Percentiles rank a stretch among this genome's conserved stretches.
phyloP scores from a whole-genome alignment of 352 stramenopile species.

The Phytopythium oedochilum region DNA sequence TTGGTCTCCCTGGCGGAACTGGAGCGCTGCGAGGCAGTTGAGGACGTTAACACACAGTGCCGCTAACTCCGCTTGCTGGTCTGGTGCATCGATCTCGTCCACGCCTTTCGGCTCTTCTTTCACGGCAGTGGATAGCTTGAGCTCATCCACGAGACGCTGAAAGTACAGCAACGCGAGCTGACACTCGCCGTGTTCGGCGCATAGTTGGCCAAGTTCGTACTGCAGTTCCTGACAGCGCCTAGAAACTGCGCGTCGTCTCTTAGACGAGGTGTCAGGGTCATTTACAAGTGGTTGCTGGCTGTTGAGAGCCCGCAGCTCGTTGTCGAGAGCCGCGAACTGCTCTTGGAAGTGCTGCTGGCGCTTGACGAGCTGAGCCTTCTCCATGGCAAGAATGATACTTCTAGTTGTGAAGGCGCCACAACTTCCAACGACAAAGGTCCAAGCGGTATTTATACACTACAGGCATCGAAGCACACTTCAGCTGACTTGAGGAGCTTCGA shows the following conservation, averaged over 20 bases:
- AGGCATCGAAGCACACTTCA: no score
- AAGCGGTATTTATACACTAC: no score
- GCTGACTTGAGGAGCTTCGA: no score
- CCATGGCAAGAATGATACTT: conserved; percentile 14
- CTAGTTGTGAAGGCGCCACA: no score
- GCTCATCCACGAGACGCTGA: conserved; percentile 17
- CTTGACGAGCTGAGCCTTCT: conserved; percentile 19
- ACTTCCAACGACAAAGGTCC: no score
- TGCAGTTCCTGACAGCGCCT: conserved; percentile 16
- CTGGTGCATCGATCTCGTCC: background rate
- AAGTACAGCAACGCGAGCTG: conserved; percentile 30
- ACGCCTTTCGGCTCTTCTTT: background rate
- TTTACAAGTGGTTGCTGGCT: conserved; percentile 4
- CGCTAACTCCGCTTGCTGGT: conserved; percentile 5
- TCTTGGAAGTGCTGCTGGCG: conserved; percentile 28
- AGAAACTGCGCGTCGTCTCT: background rate
- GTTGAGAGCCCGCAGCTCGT: conserved; percentile 14
- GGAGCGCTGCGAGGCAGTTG: conserved; percentile 29
- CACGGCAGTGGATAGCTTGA: background rate
- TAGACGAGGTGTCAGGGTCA: background rate
- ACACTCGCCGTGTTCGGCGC: conserved; percentile 24
- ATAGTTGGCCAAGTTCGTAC: conserved; percentile 31
- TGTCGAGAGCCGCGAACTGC: conserved; percentile 15
- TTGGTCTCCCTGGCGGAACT: conserved; percentile 24
- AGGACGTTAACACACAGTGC: conserved; percentile 27